A percentile compares a stretch with the other conserved stretches of the same genome.
Evolutionary conservation across 345 rosid species (phyloP).

Genomic region (Salix purpurea): DNA sequence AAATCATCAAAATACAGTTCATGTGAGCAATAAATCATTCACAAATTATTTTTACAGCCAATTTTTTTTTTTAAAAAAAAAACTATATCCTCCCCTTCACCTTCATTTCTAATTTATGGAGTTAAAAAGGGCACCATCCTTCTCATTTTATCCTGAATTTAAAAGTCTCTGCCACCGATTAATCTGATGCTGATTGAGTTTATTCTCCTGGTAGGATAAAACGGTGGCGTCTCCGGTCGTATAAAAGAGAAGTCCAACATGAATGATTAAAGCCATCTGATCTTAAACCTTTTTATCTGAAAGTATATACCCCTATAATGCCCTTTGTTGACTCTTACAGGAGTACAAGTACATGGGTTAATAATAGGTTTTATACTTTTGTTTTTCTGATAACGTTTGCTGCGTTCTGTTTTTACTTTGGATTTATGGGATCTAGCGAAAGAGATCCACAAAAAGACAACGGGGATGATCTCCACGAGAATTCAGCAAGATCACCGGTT

Average conservation of each 20-base stretch:
- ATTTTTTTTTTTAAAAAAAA: neutral
- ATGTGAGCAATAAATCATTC: neutral
- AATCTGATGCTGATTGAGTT: neutral
- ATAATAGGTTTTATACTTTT: neutral
- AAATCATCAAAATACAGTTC: neutral
- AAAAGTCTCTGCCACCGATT: neutral
- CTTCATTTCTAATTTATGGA: neutral
- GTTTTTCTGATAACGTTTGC: neutral
- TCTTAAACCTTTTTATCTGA: neutral
- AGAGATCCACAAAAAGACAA: neutral
- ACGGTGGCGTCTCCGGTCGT: neutral
- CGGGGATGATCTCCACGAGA: neutral
- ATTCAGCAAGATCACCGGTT: neutral
- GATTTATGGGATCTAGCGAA: neutral
- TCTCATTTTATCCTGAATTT: neutral
- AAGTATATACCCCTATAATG: constrained; percentile 11
- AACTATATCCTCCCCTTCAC: neutral
- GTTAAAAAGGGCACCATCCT: neutral
- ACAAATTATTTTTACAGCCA: neutral
- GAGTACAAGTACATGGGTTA: neutral
- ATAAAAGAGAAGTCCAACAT: constrained; percentile 9
- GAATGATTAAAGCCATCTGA: constrained; percentile 24
- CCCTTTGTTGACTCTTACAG: constrained; percentile 25
- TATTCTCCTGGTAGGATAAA: neutral
- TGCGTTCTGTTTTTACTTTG: neutral